Percentiles rank a stretch among this genome's conserved stretches.
Evolutionary conservation across 1,284 basidiomycete genomes (phyloP).

Genomic region (Neolentinus lepideus): DNA sequence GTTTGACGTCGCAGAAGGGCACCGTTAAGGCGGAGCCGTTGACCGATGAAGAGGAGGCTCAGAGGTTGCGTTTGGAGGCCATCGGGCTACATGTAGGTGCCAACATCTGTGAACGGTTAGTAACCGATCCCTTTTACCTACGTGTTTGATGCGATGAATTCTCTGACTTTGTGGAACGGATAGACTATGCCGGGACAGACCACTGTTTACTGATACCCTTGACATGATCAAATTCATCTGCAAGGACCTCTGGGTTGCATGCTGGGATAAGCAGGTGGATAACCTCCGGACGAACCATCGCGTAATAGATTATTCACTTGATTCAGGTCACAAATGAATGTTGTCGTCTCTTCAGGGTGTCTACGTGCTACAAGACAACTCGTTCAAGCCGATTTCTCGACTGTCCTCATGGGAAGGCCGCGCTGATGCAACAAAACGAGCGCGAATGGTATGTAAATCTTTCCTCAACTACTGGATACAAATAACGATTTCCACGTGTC

Average conservation of each 20-base stretch:
- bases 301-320: slow-evolving; percentile 37
- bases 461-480: slow-evolving; percentile 4
- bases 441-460: slow-evolving; percentile 54
- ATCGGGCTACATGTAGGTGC: slow-evolving; percentile 87
- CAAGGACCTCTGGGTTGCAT: slow-evolving; percentile 87
- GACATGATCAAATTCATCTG: slow-evolving; percentile 94
- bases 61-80: slow-evolving; percentile 65
- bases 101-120: slow-evolving; percentile 77
- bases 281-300: slow-evolving; percentile 93
- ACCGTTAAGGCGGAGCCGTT: slow-evolving; percentile 17
- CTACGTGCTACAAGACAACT: slow-evolving; percentile 89
- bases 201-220: slow-evolving; percentile 75
- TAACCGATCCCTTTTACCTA: slow-evolving; percentile 5
- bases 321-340: background rate
- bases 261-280: slow-evolving; percentile 93
- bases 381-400: slow-evolving; percentile 78
- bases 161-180: background rate
- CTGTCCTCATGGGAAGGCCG: slow-evolving; percentile 76
- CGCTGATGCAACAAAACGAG: slow-evolving; percentile 64
- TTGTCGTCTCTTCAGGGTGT: slow-evolving; percentile 55
- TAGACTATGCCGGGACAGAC: slow-evolving; percentile 71
- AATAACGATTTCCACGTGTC: background rate
- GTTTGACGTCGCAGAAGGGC: slow-evolving; percentile 31
- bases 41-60: slow-evolving; percentile 70
- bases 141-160: background rate